These are phyloP conservation scores for Apiospora rasikravindrae DNA, from an alignment of 2,329 filamentous ascomycete genomes.

Conservation along the genomic window DNA sequence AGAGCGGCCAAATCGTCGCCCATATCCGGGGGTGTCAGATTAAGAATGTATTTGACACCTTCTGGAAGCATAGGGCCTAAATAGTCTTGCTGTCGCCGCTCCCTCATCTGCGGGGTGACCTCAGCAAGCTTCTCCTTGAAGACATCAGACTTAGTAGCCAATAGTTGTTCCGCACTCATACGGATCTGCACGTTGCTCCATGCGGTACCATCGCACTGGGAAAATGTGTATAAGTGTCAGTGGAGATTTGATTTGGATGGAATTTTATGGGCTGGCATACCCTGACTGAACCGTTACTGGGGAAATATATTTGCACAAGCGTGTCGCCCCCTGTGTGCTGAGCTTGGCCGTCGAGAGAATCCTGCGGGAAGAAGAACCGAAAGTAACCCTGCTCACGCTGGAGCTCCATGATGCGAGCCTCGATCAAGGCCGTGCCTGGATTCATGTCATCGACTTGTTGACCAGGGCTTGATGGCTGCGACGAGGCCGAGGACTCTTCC, in stretches of 20 bases:
- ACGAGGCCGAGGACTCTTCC: neutral
- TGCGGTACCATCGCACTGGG: conserved; percentile 41
- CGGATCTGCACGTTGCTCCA: conserved; percentile 45
- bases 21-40: conserved; percentile 66
- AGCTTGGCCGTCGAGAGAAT: conserved; percentile 17
- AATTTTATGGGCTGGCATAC: neutral
- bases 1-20: conserved; percentile 67
- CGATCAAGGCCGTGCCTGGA: neutral
- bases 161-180: conserved; percentile 53
- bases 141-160: conserved; percentile 50
- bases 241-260: conserved; percentile 26
- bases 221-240: neutral
- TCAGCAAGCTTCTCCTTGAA: conserved; percentile 50
- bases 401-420: conserved; percentile 4
- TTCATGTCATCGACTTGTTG: neutral
- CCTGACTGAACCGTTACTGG: conserved; percentile 17
- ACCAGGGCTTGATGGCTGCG: neutral
- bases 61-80: neutral
- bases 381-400: neutral
- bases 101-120: conserved; percentile 25
- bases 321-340: conserved; percentile 44
- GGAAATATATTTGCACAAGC: conserved; percentile 49
- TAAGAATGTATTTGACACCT: conserved; percentile 63
- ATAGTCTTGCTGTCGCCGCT: neutral
- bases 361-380: neutral